phyloP scores from a whole-genome alignment of 2,329 filamentous ascomycete species.

The Pseudocercospora musae region DNA sequence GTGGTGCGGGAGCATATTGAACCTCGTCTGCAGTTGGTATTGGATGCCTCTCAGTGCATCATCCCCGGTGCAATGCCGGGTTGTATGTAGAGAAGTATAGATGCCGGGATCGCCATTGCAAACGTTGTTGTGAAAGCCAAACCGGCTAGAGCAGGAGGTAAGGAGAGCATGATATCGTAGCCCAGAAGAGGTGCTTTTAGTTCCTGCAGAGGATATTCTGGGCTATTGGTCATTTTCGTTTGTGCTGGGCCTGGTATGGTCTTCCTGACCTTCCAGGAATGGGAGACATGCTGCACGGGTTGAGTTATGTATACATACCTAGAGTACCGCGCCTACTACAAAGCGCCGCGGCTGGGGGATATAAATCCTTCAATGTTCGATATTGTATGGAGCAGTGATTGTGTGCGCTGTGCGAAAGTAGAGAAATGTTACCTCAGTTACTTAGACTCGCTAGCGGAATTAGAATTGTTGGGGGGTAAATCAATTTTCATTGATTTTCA shows the following conservation, averaged over 20 bases:
- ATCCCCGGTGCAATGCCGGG: not conserved
- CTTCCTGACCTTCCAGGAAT: too few relatives aligned
- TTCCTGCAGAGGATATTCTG: not conserved
- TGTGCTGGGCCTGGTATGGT: not conserved
- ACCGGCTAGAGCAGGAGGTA: not conserved
- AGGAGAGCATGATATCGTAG: not conserved
- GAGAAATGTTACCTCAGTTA: too few relatives aligned
- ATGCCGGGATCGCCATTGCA: not conserved
- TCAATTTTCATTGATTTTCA: too few relatives aligned
- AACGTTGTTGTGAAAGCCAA: not conserved
- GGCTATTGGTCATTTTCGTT: not conserved
- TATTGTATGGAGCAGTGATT: too few relatives aligned
- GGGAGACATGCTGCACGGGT: too few relatives aligned
- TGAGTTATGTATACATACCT: too few relatives aligned
- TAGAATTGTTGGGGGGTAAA: too few relatives aligned
- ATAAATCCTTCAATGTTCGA: too few relatives aligned
- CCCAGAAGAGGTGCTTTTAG: not conserved
- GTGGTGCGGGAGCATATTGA: not conserved
- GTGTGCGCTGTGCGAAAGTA: too few relatives aligned
- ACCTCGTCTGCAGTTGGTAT: constrained; percentile 3
- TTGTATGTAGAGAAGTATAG: not conserved
- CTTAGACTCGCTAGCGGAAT: too few relatives aligned
- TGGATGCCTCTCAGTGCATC: not conserved
- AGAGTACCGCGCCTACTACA: too few relatives aligned
- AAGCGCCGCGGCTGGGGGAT: too few relatives aligned